A percentile compares a stretch with the other conserved stretches of the same genome.
Evolutionary conservation across 352 stramenopile species (phyloP).

Genomic region (Pythium graminicola): DNA sequence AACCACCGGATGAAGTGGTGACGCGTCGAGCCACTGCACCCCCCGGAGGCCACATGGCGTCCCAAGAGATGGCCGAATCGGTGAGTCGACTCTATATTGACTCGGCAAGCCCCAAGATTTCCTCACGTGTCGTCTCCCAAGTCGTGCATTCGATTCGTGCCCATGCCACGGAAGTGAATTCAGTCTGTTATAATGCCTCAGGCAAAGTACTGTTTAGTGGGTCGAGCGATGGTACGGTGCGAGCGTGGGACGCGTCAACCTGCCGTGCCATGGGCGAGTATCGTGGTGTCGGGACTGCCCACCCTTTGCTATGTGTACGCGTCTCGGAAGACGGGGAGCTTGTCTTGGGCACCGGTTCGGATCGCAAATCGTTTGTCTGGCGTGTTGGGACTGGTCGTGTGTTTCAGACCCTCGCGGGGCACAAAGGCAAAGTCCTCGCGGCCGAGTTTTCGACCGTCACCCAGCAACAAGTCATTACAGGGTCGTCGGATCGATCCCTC

Average conservation of each 20-base stretch:
- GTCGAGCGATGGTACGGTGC: constrained; percentile 76
- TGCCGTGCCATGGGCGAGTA: constrained; percentile 63
- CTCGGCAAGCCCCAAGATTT: constrained; percentile 1
- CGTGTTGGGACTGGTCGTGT: constrained; percentile 72
- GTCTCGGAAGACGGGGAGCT: constrained; percentile 70
- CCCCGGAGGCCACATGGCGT: constrained; percentile 17
- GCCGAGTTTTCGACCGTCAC: constrained; percentile 61
- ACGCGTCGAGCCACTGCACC: constrained; percentile 14
- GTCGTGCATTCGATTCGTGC: constrained; percentile 58
- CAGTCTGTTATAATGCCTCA: constrained; percentile 76
- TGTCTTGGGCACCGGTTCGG: constrained; percentile 71
- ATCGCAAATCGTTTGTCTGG: constrained; percentile 84
- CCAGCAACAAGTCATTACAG: constrained; percentile 64
- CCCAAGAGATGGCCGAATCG: constrained; percentile 44
- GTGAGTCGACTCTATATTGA: constrained; percentile 39
- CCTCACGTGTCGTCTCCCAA: constrained; percentile 29
- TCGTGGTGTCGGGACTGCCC: constrained; percentile 61
- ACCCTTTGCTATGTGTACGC: constrained; percentile 77
- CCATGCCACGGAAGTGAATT: constrained; percentile 81
- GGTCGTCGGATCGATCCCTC: constrained; percentile 67
- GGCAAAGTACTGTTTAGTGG: constrained; percentile 78
- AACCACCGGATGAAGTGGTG: constrained; percentile 22
- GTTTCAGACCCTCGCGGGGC: constrained; percentile 74
- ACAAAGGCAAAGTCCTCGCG: constrained; percentile 80
- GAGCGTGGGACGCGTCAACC: constrained; percentile 61